Evolutionary conservation across 257 asterid genomes (phyloP).

Genomic region (Plantago ovata): DNA sequence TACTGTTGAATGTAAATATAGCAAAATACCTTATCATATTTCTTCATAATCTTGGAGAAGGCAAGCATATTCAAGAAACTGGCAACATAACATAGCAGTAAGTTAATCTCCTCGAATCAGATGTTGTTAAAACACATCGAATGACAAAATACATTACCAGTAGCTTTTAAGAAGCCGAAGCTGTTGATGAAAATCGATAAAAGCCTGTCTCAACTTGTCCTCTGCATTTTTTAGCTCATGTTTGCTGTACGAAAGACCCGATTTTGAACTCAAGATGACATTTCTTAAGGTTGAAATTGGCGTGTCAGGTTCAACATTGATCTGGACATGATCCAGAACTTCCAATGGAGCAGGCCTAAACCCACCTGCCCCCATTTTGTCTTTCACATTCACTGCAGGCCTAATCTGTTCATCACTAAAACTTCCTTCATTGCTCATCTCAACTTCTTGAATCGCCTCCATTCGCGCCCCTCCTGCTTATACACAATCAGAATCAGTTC

Average conservation of each 20-base stretch:
- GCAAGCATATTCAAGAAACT: slow-evolving; percentile 85
- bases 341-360: slow-evolving; percentile 44
- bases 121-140: neutral
- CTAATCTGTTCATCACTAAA: slow-evolving; percentile 12
- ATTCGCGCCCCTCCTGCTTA: slow-evolving; percentile 30
- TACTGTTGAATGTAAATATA: slow-evolving; percentile 1
- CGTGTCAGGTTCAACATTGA: slow-evolving; percentile 67
- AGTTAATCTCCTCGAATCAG: slow-evolving; percentile 17
- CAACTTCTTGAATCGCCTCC: slow-evolving; percentile 68
- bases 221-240: slow-evolving; percentile 64
- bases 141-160: slow-evolving; percentile 33
- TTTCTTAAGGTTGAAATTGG: slow-evolving; percentile 61
- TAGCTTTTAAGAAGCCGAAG: slow-evolving; percentile 66
- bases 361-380: neutral
- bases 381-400: slow-evolving; percentile 17
- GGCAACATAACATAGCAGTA: slow-evolving; percentile 16
- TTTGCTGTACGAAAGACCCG: slow-evolving; percentile 51
- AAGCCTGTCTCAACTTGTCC: slow-evolving; percentile 50
- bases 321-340: slow-evolving; percentile 58
- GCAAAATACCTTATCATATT: slow-evolving; percentile 72
- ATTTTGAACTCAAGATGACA: slow-evolving; percentile 31
- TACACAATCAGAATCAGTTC: neutral
- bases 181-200: slow-evolving; percentile 57
- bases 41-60: slow-evolving; percentile 83
- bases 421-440: slow-evolving; percentile 38